phyloP scores from a whole-genome alignment of 352 stramenopile species.

The Pythium diclinum region DNA sequence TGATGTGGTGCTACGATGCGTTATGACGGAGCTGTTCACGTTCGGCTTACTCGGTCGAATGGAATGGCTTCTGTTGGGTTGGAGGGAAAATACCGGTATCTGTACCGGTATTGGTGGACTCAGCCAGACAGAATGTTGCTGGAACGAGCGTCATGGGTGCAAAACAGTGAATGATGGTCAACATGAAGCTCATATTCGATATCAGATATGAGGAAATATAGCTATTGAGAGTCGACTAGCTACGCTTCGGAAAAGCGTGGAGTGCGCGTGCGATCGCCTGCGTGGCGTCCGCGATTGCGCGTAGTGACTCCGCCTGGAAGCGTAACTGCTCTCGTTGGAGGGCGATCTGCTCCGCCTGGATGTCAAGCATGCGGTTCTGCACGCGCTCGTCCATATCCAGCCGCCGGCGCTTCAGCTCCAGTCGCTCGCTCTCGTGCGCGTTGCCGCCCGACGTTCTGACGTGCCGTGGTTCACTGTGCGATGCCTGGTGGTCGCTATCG shows the following conservation, averaged over 20 bases:
- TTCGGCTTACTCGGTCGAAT: neutral
- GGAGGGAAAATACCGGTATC: slow-evolving; percentile 1
- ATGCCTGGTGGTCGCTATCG: neutral
- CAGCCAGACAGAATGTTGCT: slow-evolving; percentile 22
- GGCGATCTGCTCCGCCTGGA: slow-evolving; percentile 19
- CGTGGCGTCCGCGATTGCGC: slow-evolving; percentile 13
- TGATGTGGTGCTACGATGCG: slow-evolving; percentile 1
- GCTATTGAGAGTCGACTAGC: neutral
- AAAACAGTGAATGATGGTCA: slow-evolving; percentile 23
- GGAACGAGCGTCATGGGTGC: slow-evolving; percentile 17
- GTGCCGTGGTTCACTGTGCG: neutral
- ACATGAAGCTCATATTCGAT: neutral
- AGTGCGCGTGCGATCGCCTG: slow-evolving; percentile 16
- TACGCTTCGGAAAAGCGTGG: neutral
- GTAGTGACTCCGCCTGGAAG: slow-evolving; percentile 13
- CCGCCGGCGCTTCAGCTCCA: slow-evolving; percentile 11
- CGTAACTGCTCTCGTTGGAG: slow-evolving; percentile 20
- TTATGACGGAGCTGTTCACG: neutral
- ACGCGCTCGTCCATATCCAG: slow-evolving; percentile 20
- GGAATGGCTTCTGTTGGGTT: slow-evolving; percentile 16
- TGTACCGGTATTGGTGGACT: slow-evolving; percentile 10
- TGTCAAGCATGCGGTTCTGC: slow-evolving; percentile 20
- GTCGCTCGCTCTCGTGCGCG: neutral
- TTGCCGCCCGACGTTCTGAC: neutral
- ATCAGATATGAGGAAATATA: neutral